These are phyloP conservation scores for Volvariella volvacea DNA, from an alignment of 1,284 basidiomycete genomes.

Conservation along the genomic window DNA sequence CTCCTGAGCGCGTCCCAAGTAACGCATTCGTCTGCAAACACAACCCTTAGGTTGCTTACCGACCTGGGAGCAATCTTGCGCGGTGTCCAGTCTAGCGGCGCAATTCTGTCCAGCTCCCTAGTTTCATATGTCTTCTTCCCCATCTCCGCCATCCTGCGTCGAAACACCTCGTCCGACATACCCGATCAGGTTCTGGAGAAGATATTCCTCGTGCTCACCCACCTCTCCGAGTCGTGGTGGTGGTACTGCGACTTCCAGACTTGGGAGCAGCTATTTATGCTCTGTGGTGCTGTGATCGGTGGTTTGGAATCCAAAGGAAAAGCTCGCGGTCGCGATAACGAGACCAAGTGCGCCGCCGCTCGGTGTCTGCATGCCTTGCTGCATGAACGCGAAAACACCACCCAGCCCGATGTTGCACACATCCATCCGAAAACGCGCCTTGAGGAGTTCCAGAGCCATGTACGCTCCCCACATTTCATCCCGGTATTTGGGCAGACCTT, in stretches of 20 bases:
- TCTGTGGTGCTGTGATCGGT: slow-evolving; percentile 67
- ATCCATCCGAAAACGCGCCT: slow-evolving; percentile 29
- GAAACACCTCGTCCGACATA: slow-evolving; percentile 57
- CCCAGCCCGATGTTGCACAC: slow-evolving; percentile 16
- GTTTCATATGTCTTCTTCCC: slow-evolving; percentile 86
- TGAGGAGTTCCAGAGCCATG: slow-evolving; percentile 37
- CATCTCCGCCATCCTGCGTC: slow-evolving; percentile 73
- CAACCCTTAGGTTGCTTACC: slow-evolving; percentile 44
- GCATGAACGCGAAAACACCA: slow-evolving; percentile 37
- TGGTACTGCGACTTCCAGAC: slow-evolving; percentile 57
- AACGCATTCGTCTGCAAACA: slow-evolving; percentile 43
- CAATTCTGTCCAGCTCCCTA: slow-evolving; percentile 48
- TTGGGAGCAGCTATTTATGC: slow-evolving; percentile 83
- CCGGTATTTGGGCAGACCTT: slow-evolving; percentile 83
- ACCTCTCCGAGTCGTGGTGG: slow-evolving; percentile 74
- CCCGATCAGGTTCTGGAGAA: slow-evolving; percentile 79
- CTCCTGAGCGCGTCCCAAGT: slow-evolving; percentile 62
- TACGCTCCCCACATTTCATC: slow-evolving; percentile 46
- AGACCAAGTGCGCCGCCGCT: slow-evolving; percentile 66
- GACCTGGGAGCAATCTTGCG: slow-evolving; percentile 43
- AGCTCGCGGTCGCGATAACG: slow-evolving; percentile 60
- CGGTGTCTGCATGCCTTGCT: slow-evolving; percentile 51
- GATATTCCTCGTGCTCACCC: slow-evolving; percentile 53
- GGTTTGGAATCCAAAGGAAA: slow-evolving; percentile 55
- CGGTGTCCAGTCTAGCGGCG: slow-evolving; percentile 30